Evolutionary conservation across 306 rosid species (phyloP).

Genomic region (Cucurbita pepo): DNA sequence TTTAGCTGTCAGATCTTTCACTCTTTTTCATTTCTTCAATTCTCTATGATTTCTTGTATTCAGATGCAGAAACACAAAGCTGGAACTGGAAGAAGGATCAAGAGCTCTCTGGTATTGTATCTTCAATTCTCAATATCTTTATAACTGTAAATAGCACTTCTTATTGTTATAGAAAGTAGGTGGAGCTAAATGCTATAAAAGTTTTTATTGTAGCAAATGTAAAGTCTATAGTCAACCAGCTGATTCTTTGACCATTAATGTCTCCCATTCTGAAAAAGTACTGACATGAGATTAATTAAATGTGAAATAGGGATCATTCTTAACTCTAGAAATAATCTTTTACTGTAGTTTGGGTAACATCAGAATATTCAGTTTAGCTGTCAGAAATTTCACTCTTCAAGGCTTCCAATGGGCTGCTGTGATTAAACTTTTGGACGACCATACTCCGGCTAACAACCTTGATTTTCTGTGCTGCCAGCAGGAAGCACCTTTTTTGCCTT

Average conservation of each 20-base stretch:
- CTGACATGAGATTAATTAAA: neutral
- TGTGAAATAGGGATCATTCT: neutral
- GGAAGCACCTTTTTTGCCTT: too few relatives aligned
- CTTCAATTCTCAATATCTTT: neutral
- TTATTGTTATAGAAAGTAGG: neutral
- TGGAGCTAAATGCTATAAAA: neutral
- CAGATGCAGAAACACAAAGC: conserved; percentile 1
- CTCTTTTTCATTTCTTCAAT: neutral
- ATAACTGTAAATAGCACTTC: neutral
- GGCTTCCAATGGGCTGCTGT: too few relatives aligned
- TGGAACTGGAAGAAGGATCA: conserved; percentile 6
- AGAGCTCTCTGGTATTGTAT: conserved; percentile 1
- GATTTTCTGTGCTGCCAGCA: too few relatives aligned
- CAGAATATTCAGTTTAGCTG: too few relatives aligned
- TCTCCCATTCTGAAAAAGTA: neutral
- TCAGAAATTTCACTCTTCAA: too few relatives aligned
- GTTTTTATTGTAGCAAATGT: neutral
- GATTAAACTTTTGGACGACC: too few relatives aligned
- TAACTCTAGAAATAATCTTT: neutral
- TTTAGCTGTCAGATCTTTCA: neutral
- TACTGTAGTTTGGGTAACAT: neutral
- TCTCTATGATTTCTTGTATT: neutral
- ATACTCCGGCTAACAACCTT: too few relatives aligned
- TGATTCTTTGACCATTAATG: neutral
- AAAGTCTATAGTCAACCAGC: neutral